Evolutionary conservation across 257 asterid species (phyloP), one percentile per base, ranked within the genome.

Genomic region (Gentiana dahurica): DNA sequence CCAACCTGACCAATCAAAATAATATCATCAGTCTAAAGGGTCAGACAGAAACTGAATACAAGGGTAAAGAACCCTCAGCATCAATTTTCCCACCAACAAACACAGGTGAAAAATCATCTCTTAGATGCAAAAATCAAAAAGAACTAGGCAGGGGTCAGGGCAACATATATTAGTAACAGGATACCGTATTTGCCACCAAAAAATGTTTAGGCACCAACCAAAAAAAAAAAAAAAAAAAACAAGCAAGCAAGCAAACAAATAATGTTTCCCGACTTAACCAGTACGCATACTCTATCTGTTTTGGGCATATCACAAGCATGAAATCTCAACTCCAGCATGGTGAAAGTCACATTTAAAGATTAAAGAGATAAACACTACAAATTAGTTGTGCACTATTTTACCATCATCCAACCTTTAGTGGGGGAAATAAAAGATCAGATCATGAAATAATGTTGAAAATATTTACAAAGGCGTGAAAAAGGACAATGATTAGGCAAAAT

Each of bases 1-100:
- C 94, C 94, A 61, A 86, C 95, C 95, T 86, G 72, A 39, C 67
- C 57, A 54, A 49, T 35, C 44, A 13, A 56, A 45, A 53, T 60
- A 51, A 63, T 38, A 36, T 10, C 58, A 7, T 44, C 6, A 54
- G 48, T 3, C 36, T 7, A 33, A 34, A 1, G 10, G 8, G 15
- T 32, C 48, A 56, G 8, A 24, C 60, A 56, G 46, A 41, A 41
- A 41, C 46, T 41, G 5, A 24, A 24, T 41, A 41, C 46, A 41
- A 5, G 46, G 8, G 46, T 39, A 10, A 41, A 24, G 24, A 41
- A 41, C 9, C 46, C 46, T 41, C 46, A 41, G 9, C 6, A 41
- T 2, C 46, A 41, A 41, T 41, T 39, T 39, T 10, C 9, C 2
- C n/a, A 6, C 43, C 45, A 53, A 62, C 53, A 13, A 53, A 6